Evolutionary conservation across 2,329 filamentous ascomycete genomes (phyloP).

Genomic region (Talaromyces sp.): DNA sequence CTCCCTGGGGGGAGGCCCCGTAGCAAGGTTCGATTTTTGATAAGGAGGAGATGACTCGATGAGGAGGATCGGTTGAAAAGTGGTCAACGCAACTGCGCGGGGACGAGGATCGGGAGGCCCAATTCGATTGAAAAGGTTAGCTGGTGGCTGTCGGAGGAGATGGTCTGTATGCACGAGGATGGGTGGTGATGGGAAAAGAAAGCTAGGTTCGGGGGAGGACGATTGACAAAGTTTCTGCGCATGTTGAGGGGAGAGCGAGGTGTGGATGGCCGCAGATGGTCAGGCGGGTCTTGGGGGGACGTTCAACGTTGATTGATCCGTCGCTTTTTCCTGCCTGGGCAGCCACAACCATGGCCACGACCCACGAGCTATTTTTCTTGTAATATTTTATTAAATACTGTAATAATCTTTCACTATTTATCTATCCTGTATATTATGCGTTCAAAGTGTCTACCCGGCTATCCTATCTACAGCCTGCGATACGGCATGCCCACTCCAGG

Average conservation of each 20-base stretch:
- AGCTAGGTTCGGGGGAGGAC: neutral
- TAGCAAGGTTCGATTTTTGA: neutral
- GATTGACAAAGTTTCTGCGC: neutral
- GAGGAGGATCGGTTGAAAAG: neutral
- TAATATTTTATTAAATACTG: neutral
- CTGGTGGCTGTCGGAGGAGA: neutral
- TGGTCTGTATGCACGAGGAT: neutral
- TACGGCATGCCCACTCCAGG: conserved; percentile 59
- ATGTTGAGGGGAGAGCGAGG: neutral
- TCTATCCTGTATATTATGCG: neutral
- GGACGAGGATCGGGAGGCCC: neutral
- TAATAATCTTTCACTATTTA: neutral
- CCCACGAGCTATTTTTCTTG: neutral
- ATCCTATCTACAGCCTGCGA: conserved; percentile 25
- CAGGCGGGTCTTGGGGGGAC: neutral
- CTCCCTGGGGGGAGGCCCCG: neutral
- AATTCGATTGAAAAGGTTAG: neutral
- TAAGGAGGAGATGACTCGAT: neutral
- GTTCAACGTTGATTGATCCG: neutral
- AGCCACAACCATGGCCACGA: neutral
- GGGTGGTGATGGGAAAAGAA: neutral
- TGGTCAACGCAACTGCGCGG: neutral
- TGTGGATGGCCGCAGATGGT: neutral
- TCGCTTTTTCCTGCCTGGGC: neutral
- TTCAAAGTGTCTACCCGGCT: conserved; percentile 14